phyloP scores from a whole-genome alignment of 495 filamentous ascomycete species.

The Pseudotulostoma volvatum region DNA sequence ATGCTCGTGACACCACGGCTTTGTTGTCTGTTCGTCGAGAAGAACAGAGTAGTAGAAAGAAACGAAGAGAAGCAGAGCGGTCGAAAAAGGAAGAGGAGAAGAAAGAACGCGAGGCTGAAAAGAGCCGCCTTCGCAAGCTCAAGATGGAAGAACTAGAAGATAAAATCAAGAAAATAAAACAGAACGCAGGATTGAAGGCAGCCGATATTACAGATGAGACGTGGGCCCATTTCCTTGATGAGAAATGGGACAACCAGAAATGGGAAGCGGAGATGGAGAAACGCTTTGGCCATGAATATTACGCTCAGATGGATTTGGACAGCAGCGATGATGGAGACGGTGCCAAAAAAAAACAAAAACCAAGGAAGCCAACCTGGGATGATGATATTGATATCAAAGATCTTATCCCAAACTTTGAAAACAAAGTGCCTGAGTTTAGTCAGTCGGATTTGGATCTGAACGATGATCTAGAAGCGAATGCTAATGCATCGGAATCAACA shows the following conservation, averaged over 20 bases:
- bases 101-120: constrained; percentile 58
- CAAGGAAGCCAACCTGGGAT: constrained; percentile 89
- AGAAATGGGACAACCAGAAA: constrained; percentile 64
- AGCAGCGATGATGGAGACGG: constrained; percentile 28
- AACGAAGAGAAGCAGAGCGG: constrained; percentile 57
- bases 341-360: constrained; percentile 38
- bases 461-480: constrained; percentile 27
- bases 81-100: constrained; percentile 64
- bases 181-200: constrained; percentile 59
- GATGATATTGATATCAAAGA: constrained; percentile 96
- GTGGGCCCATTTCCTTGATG: constrained; percentile 68
- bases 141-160: constrained; percentile 78
- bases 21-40: constrained; percentile 71
- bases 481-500: constrained; percentile 19
- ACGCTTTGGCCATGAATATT: constrained; percentile 78
- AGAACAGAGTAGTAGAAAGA: constrained; percentile 57
- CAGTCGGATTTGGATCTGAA: constrained; percentile 35
- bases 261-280: constrained; percentile 84
- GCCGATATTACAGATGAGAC: constrained; percentile 56
- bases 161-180: constrained; percentile 66
- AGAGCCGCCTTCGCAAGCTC: constrained; percentile 64
- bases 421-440: constrained; percentile 41
- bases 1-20: constrained; percentile 68
- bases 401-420: constrained; percentile 67
- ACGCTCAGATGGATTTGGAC: constrained; percentile 36